Evolutionary conservation across 306 rosid species (phyloP), one percentile per base, ranked within the genome.

Genomic region (Carpinus viminea): DNA sequence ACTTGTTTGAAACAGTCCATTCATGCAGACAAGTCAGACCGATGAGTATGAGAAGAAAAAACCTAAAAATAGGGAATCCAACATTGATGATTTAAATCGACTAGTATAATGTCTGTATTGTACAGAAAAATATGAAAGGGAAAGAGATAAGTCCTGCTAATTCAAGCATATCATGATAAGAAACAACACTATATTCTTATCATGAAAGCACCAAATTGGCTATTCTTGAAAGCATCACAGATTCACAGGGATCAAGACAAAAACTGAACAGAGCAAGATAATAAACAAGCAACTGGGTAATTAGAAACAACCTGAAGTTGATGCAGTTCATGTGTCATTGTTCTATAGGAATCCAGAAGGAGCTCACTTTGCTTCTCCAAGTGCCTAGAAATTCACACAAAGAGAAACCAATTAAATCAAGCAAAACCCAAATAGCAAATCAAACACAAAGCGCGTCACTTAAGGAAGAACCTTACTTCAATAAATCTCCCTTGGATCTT

Each of bases 351-450:
- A 36, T 88, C 86, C 75, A 38, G 81, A 1, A 86, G 85, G 46
- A 88, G 80, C 83, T 86, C 91, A 12, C 57, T 80, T 83, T 86
- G 91, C 85, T 82, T 88, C 83, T 86, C 91, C 88, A 86, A 83
- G 84, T 86, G 91, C 82, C 89, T 83, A 73, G 18, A 41, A 17
- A 38, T 47, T 73, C 56, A 54, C 61, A 28, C 4, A 18, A 4
- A 72, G 1, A 9, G 53, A 48, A 38, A 10, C 12, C 1, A 61
- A 28, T 31, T 41, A 15, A 41, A 9, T 28, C 9, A 74, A 60
- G 24, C 12, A 15, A 8, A 74, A 15, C 24, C 12, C 43, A n/a
- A 2, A 64, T 2, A 10, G 12, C 12, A 78, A 18, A 62, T 21
- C 8, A 26, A 66, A 47, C n/a, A 73, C 12, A 62, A 45, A 26